Evolutionary conservation across 495 filamentous ascomycete species (phyloP).

Genomic region (Lepidopterella palustris): DNA sequence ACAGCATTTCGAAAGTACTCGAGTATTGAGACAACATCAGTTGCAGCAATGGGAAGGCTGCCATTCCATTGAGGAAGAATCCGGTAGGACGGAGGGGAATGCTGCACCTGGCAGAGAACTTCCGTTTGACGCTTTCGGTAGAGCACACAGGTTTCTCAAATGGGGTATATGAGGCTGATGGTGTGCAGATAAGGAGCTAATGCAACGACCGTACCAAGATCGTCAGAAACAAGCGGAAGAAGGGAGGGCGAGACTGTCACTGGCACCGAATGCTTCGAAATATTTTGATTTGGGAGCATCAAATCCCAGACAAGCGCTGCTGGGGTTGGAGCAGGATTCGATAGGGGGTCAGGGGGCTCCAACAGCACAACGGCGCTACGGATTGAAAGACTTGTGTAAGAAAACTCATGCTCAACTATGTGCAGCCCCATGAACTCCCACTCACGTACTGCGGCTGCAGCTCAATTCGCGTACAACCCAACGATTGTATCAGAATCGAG

Average conservation of each 20-base stretch:
- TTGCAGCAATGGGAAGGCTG: not conserved
- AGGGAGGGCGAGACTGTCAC: slow-evolving; percentile 27
- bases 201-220: slow-evolving; percentile 22
- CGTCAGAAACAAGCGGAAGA: slow-evolving; percentile 28
- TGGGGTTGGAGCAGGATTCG: not conserved
- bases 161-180: not conserved
- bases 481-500: slow-evolving; percentile 12
- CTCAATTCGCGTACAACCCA: slow-evolving; percentile 11
- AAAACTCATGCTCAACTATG: not conserved
- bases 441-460: not conserved
- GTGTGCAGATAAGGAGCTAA: slow-evolving; percentile 29
- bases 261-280: slow-evolving; percentile 13
- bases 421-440: not conserved
- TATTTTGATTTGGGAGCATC: not conserved
- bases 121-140: slow-evolving; percentile 47
- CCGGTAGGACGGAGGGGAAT: not conserved
- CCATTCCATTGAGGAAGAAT: not conserved
- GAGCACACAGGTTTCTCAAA: not conserved
- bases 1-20: not conserved
- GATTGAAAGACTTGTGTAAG: not conserved
- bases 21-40: not conserved
- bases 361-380: not conserved
- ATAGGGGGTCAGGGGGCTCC: not conserved
- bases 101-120: not conserved
- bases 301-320: not conserved